A percentile compares a stretch with the other conserved stretches of the same genome.
phyloP scores from a whole-genome alignment of 768 basidiomycete species.

The Pleurotus citrinopileatus region DNA sequence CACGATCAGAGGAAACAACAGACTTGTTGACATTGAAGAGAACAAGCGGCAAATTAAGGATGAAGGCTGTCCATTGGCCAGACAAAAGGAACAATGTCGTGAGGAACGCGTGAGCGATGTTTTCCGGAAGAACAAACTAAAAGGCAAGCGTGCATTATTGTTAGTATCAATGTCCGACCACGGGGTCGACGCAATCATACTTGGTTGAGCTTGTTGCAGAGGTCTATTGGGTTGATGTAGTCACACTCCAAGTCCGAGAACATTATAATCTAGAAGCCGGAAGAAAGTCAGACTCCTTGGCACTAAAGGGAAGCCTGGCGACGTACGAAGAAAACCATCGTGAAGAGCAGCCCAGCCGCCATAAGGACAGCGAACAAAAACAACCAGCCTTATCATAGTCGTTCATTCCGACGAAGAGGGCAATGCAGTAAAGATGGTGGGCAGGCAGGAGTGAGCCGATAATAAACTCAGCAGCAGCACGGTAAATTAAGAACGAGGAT shows the following conservation, averaged over 20 bases:
- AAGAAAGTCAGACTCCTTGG: neutral
- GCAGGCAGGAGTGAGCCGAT: neutral
- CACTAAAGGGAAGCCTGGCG: constrained; percentile 1
- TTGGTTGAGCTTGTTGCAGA: constrained; percentile 99
- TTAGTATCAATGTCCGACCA: neutral
- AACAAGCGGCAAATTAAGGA: constrained; percentile 87
- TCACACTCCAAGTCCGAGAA: constrained; percentile 99
- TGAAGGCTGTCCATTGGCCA: constrained; percentile 93
- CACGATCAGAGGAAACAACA: constrained; percentile 26
- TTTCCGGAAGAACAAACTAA: constrained; percentile 97
- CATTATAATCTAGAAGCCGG: constrained; percentile 90
- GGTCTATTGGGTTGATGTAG: constrained; percentile 99
- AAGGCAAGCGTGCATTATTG: neutral
- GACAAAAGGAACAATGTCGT: constrained; percentile 87
- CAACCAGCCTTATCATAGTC: constrained; percentile 71
- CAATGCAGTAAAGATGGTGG: neutral
- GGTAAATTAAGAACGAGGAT: constrained; percentile 11
- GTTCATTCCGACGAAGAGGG: neutral
- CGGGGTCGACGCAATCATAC: constrained; percentile 38
- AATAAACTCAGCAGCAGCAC: neutral
- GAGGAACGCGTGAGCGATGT: constrained; percentile 91
- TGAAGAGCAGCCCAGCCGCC: constrained; percentile 94
- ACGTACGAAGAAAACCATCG: constrained; percentile 99
- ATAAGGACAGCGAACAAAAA: constrained; percentile 96
- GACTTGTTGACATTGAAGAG: constrained; percentile 94